Evolutionary conservation across 2,329 filamentous ascomycete species (phyloP), one percentile per base, ranked within the genome.

Genomic region (Neofusicoccum laricinum): DNA sequence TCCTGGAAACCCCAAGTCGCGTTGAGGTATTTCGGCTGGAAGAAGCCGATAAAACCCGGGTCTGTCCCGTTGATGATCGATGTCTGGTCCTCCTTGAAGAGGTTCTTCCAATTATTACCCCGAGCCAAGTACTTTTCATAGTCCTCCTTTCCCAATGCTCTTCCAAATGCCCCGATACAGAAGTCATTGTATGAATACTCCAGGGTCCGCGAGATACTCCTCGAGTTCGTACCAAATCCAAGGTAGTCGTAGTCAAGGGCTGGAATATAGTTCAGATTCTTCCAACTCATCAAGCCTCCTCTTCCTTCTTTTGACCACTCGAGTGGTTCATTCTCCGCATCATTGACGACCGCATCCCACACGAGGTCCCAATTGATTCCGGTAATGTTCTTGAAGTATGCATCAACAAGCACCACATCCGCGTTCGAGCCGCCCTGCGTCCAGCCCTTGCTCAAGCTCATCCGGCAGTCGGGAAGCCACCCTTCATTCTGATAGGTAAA

Each of bases 391-490:
- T 93, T 93, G 40, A 91, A 67, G 66, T 85, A 92, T 0, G 86
- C 87, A 69, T 93, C 90, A 0, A 87, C 86, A 2, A 93, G 77
- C 0, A 93, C 82, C 15, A 89, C 83, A 69, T 93, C 90, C 2
- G 90, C 90, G 65, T 92, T 92, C 0, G 88, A 91, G 0, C 90
- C 90, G 11, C 90, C 89, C 77, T 92, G 90, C 0, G 90, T 92
- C 70, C 84, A 89, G 0, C 90, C 90, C 71, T 89, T 90, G 72
- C 85, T 90, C 1, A 92, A 80, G n/a, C 84, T 87, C 90, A 92
- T 92, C 40, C 88, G 86, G 67, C 90, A 92, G 70, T 93, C 90
- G 0, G 90, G 90, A 0, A 93, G 79, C 81, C 88, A 92, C 1
- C 90, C 90, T 67, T 89, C 84, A 64, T 91, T 83, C 30, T 85